A percentile compares a stretch with the other conserved stretches of the same genome.
phyloP scores from a whole-genome alignment of 805 yeast genomes.

The Schizosaccharomyces cryophilus region DNA sequence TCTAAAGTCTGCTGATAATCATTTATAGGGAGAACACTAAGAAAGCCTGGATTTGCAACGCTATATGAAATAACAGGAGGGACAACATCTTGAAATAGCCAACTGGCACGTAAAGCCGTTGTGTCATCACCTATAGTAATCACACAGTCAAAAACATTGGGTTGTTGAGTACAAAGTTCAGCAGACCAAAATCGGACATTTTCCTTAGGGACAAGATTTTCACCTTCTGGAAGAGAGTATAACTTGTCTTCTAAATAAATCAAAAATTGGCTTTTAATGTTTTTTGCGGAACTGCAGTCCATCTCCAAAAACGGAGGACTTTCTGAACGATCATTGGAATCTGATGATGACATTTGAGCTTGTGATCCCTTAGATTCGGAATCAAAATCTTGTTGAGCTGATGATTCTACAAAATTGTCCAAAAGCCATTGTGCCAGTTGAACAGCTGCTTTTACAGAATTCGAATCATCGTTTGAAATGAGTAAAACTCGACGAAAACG shows the following conservation, averaged over 20 bases:
- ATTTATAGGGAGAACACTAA: slow-evolving; percentile 51
- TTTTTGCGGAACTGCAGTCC: neutral
- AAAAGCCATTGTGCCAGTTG: neutral
- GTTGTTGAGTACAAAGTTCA: slow-evolving; percentile 59
- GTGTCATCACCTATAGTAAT: slow-evolving; percentile 94
- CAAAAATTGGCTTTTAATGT: neutral
- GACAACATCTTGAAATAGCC: slow-evolving; percentile 58
- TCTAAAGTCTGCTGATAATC: slow-evolving; percentile 36
- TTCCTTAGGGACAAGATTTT: neutral
- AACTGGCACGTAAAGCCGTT: slow-evolving; percentile 19
- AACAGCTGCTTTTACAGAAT: neutral
- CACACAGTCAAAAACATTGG: slow-evolving; percentile 40
- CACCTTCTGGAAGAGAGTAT: neutral
- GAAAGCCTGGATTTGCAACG: slow-evolving; percentile 75
- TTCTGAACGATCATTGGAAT: neutral
- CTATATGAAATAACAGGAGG: slow-evolving; percentile 75
- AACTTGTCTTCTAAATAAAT: neutral
- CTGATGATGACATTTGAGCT: neutral
- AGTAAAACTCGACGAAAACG: neutral
- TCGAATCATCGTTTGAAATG: neutral
- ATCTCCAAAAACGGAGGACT: no score
- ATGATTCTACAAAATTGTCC: neutral
- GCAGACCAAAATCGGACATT: slow-evolving; percentile 39
- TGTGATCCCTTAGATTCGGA: neutral
- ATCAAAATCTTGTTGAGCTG: neutral